Evolutionary conservation across 2,329 filamentous ascomycete genomes (phyloP).

Genomic region (Venturia asperata): DNA sequence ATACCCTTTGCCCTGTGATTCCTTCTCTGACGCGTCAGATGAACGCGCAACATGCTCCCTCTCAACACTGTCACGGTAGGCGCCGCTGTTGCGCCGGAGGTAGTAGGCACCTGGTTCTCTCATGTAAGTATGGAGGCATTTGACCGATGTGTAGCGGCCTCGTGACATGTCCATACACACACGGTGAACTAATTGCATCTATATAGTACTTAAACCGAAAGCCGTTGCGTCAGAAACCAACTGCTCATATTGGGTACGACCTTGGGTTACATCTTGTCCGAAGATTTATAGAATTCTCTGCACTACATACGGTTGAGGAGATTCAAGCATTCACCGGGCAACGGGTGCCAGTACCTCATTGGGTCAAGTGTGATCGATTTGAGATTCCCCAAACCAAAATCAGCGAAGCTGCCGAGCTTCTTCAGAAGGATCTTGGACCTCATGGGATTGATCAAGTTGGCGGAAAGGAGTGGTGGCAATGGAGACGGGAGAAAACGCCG

Average conservation of each 20-base stretch:
- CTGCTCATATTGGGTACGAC: constrained; percentile 87
- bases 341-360: constrained; percentile 82
- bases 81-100: constrained; percentile 77
- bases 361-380: constrained; percentile 71
- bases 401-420: constrained; percentile 55
- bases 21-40: not conserved
- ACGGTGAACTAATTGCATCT: constrained; percentile 31
- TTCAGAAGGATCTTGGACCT: constrained; percentile 69
- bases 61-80: constrained; percentile 77
- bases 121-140: constrained; percentile 53
- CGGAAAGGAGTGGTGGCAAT: constrained; percentile 83
- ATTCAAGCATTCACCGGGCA: constrained; percentile 85
- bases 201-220: constrained; percentile 73
- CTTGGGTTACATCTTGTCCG: constrained; percentile 84
- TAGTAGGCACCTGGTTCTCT: constrained; percentile 76
- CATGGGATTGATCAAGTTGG: constrained; percentile 70
- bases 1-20: not conserved
- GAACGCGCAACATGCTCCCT: not conserved
- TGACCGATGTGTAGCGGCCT: not conserved
- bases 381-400: constrained; percentile 59
- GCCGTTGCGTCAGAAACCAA: constrained; percentile 68
- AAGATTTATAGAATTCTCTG: constrained; percentile 75
- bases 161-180: not conserved
- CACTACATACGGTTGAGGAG: constrained; percentile 86
- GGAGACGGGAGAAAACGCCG: constrained; percentile 60